Conservation (phyloP, 2,329 filamentous ascomycete genomes). For the Cercospora zeae-maydis region DNA sequence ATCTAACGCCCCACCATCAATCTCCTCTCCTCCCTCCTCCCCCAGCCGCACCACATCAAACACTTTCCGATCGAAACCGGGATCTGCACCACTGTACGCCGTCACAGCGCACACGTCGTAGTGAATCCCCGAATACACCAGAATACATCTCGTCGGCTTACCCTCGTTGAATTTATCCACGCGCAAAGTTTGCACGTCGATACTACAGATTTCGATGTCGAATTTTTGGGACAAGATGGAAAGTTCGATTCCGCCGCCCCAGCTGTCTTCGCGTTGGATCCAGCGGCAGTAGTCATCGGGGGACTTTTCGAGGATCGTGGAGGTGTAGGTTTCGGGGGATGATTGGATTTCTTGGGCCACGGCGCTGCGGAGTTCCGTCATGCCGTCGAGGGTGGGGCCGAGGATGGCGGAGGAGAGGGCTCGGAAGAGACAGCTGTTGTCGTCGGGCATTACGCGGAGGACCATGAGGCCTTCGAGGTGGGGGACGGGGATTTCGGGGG, state of each 20-base stretch:
- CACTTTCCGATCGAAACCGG: conserved; percentile 76
- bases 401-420: conserved; percentile 80
- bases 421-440: conserved; percentile 92
- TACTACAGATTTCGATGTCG: conserved; percentile 76
- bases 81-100: conserved; percentile 58
- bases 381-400: conserved; percentile 57
- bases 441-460: conserved; percentile 91
- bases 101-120: conserved; percentile 85
- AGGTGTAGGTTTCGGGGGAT: conserved; percentile 68
- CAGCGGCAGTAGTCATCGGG: conserved; percentile 74
- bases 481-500: conserved; percentile 59
- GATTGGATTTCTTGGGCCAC: conserved; percentile 75
- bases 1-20: conserved; percentile 53
- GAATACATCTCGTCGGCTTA: conserved; percentile 64
- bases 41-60: conserved; percentile 51
- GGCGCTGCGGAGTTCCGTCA: conserved; percentile 70
- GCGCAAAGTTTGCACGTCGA: conserved; percentile 69
- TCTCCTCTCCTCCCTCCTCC: conserved; percentile 32
- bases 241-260: conserved; percentile 90
- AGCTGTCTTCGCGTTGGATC: conserved; percentile 75
- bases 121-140: conserved; percentile 90
- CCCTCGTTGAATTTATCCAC: conserved; percentile 78
- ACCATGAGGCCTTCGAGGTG: conserved; percentile 59
- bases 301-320: conserved; percentile 68
- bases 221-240: conserved; percentile 81